Conservation (phyloP, 2,329 filamentous ascomycete genomes). For the Diaporthe sp. region DNA sequence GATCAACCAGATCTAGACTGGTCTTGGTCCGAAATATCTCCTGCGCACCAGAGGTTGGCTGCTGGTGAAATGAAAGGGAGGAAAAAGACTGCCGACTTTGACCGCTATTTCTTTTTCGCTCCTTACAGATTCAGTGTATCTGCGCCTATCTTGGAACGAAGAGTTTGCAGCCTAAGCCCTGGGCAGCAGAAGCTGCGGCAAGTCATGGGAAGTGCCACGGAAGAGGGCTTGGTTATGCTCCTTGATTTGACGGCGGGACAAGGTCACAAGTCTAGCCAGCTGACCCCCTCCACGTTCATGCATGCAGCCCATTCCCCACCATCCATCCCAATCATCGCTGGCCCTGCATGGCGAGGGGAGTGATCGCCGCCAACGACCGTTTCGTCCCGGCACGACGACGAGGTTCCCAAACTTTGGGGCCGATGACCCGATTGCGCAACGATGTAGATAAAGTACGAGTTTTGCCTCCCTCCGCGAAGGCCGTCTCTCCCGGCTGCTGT, state of each 20-base stretch:
- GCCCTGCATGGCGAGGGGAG: slow-evolving; percentile 21
- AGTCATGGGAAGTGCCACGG: slow-evolving; percentile 16
- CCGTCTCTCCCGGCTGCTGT: slow-evolving; percentile 4
- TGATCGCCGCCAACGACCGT: slow-evolving; percentile 33
- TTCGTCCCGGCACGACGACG: slow-evolving; percentile 20
- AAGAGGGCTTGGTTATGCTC: slow-evolving; percentile 12
- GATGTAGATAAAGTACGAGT: slow-evolving; percentile 15
- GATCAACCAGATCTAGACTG: slow-evolving; percentile 25
- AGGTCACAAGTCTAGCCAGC: slow-evolving; percentile 36
- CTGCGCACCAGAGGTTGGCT: slow-evolving; percentile 1
- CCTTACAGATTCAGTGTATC: slow-evolving; percentile 12
- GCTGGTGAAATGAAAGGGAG: slow-evolving; percentile 22
- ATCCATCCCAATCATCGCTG: slow-evolving; percentile 32
- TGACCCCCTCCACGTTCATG: slow-evolving; percentile 38
- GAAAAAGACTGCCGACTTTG: slow-evolving; percentile 4
- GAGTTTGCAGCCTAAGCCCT: slow-evolving; percentile 12
- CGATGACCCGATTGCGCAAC: slow-evolving; percentile 14
- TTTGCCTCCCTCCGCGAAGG: not conserved
- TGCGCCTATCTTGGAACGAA: not conserved
- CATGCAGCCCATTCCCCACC: slow-evolving; percentile 32
- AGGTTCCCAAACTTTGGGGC: not conserved
- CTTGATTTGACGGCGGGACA: slow-evolving; percentile 30
- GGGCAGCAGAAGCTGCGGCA: slow-evolving; percentile 14
- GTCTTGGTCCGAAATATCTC: slow-evolving; percentile 31
- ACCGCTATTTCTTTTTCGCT: slow-evolving; percentile 21